Evolutionary conservation across 208 protist genomes (phyloP).

Genomic region (Leishmania mexicana): DNA sequence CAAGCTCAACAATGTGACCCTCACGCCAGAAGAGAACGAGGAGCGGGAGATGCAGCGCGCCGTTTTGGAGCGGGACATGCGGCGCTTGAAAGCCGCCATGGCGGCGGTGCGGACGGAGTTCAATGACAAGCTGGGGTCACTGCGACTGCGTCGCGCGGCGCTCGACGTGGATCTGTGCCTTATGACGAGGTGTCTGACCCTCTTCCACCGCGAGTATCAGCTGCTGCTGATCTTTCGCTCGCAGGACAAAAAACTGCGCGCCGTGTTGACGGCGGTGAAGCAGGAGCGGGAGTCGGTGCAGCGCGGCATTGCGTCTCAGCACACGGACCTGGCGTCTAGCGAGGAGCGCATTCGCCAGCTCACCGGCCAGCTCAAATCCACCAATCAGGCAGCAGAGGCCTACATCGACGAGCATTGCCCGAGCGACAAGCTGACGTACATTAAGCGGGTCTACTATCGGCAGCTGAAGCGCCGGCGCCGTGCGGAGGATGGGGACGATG

Average conservation of each 20-base stretch:
- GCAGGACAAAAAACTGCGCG: slow-evolving; percentile 77
- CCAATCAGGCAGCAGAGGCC: slow-evolving; percentile 76
- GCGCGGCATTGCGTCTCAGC: slow-evolving; percentile 63
- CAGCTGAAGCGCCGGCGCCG: slow-evolving; percentile 91
- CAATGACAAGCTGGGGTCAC: slow-evolving; percentile 72
- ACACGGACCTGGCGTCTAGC: slow-evolving; percentile 44
- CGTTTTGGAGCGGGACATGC: slow-evolving; percentile 68
- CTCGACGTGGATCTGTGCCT: slow-evolving; percentile 95
- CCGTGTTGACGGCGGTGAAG: slow-evolving; percentile 56
- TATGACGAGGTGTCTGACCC: slow-evolving; percentile 88
- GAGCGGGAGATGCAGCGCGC: slow-evolving; percentile 69
- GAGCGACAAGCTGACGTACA: slow-evolving; percentile 65
- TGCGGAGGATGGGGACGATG: slow-evolving; percentile 67
- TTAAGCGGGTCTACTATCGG: slow-evolving; percentile 93
- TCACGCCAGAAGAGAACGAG: slow-evolving; percentile 83
- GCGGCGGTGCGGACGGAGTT: slow-evolving; percentile 61
- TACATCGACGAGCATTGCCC: slow-evolving; percentile 86
- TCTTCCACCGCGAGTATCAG: slow-evolving; percentile 95
- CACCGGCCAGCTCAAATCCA: slow-evolving; percentile 67
- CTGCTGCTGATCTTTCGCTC: slow-evolving; percentile 95
- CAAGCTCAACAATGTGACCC: slow-evolving; percentile 85
- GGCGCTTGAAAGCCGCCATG: slow-evolving; percentile 52
- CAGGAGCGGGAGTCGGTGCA: slow-evolving; percentile 68
- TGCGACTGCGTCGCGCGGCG: slow-evolving; percentile 82
- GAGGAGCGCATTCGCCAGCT: slow-evolving; percentile 64